Conservation (phyloP, 2,329 filamentous ascomycete species). For the Fusarium sp. region DNA sequence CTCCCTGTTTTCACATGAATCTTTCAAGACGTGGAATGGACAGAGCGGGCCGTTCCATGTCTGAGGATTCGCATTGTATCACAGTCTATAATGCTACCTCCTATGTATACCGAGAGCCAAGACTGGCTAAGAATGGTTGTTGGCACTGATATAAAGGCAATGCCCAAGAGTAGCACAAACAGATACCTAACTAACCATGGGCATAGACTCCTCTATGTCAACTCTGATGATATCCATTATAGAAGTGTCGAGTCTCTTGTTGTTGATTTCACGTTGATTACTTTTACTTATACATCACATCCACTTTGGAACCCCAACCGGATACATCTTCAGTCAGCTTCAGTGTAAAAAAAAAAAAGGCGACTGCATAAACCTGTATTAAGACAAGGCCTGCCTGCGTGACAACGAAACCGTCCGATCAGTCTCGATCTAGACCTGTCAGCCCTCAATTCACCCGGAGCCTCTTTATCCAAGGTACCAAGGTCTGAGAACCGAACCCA, state of each 20-base stretch:
- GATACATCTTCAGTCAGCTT: neutral
- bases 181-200: neutral
- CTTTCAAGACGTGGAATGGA: constrained; percentile 1
- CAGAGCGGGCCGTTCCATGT: constrained; percentile 33
- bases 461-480: neutral
- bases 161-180: neutral
- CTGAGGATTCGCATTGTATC: constrained; percentile 9
- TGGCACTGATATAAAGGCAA: neutral
- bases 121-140: neutral
- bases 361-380: constrained; percentile 4
- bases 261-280: constrained; percentile 3
- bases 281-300: neutral
- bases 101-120: neutral
- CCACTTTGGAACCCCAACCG: constrained; percentile 12
- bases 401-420: neutral
- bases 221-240: neutral
- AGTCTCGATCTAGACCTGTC: neutral
- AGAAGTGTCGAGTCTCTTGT: constrained; percentile 1
- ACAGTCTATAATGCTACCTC: neutral
- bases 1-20: constrained; percentile 17
- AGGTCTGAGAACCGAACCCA: neutral
- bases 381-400: neutral
- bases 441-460: neutral
- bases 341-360: constrained; percentile 2
- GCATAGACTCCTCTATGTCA: neutral